A percentile compares a stretch with the other conserved stretches of the same genome.
Conservation (phyloP, 352 stramenopile species). For the Phytopythium mirpurense region DNA sequence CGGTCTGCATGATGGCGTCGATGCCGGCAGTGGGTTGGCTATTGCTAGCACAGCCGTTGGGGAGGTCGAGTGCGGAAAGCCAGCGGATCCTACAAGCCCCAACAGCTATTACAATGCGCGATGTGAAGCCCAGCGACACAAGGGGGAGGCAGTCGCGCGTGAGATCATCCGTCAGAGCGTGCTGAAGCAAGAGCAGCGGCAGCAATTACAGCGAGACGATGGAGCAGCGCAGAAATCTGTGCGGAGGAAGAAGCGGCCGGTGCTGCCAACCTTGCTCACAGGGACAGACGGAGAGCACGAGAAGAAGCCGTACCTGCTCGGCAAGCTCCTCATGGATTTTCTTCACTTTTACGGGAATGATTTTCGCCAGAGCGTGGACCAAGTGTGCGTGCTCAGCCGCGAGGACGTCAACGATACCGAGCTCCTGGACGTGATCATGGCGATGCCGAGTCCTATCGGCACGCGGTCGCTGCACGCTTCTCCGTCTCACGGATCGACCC, state of each 20-base stretch:
- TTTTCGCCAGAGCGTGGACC: slow-evolving; percentile 69
- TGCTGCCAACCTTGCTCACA: slow-evolving; percentile 33
- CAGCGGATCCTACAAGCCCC: neutral
- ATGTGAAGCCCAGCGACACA: slow-evolving; percentile 22
- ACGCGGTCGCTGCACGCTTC: slow-evolving; percentile 2
- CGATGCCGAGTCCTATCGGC: neutral
- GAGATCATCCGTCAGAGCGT: slow-evolving; percentile 50
- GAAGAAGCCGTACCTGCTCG: slow-evolving; percentile 46
- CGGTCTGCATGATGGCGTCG: neutral
- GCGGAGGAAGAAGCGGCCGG: slow-evolving; percentile 12
- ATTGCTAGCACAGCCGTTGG: no score
- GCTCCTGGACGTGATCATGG: slow-evolving; percentile 4
- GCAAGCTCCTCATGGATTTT: slow-evolving; percentile 82
- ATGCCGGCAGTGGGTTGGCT: neutral
- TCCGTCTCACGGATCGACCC: neutral
- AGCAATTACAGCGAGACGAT: neutral
- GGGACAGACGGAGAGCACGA: slow-evolving; percentile 27
- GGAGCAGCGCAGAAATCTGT: slow-evolving; percentile 7
- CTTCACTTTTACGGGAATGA: slow-evolving; percentile 83
- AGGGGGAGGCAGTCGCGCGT: slow-evolving; percentile 39
- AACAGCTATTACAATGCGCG: neutral
- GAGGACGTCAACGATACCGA: slow-evolving; percentile 13
- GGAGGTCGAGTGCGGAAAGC: neutral
- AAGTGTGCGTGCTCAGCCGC: slow-evolving; percentile 37
- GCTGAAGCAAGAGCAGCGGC: slow-evolving; percentile 27